Evolutionary conservation across 2,329 filamentous ascomycete species (phyloP).

Genomic region (Aspergillus floridensis): DNA sequence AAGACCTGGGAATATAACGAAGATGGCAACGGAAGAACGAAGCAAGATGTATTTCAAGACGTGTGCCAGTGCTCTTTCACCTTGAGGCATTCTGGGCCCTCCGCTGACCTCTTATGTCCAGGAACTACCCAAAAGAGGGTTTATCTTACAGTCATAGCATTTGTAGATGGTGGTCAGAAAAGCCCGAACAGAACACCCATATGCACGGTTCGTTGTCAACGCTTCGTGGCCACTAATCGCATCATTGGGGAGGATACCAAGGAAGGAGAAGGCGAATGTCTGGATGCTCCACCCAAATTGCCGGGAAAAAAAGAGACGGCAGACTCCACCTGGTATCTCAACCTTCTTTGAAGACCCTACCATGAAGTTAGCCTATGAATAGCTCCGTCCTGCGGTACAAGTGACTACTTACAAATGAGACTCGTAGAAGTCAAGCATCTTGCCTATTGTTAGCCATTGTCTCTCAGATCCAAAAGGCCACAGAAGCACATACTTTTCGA

Average conservation of each 20-base stretch:
- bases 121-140: constrained; percentile 4
- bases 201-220: constrained; percentile 10
- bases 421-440: constrained; percentile 52
- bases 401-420: constrained; percentile 42
- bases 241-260: background rate
- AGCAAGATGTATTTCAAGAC: background rate
- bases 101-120: background rate
- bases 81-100: background rate
- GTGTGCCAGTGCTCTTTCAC: background rate
- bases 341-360: constrained; percentile 38
- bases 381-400: background rate
- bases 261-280: background rate
- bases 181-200: constrained; percentile 15
- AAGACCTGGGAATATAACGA: background rate
- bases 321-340: constrained; percentile 8
- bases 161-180: background rate
- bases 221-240: background rate
- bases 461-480: background rate
- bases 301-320: background rate
- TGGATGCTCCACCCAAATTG: background rate
- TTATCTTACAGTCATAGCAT: constrained; percentile 14
- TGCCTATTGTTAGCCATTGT: constrained; percentile 13
- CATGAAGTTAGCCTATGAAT: constrained; percentile 14
- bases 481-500: constrained; percentile 31
- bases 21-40: background rate